phyloP scores from a whole-genome alignment of 495 filamentous ascomycete species.

The Xylaria palmicola region DNA sequence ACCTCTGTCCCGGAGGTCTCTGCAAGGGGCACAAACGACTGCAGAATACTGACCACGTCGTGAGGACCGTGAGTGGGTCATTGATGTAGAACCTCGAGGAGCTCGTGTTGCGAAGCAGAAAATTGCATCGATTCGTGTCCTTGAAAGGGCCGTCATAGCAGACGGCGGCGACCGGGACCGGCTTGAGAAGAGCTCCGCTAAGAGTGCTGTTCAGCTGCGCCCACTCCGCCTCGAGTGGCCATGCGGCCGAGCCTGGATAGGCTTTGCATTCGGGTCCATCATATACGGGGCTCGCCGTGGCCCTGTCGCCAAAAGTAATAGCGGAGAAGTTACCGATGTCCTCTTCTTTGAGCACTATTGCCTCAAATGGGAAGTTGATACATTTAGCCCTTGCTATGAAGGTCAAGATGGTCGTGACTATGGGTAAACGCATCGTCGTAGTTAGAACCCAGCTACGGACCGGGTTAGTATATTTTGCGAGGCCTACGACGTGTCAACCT shows the following conservation, averaged over 20 bases:
- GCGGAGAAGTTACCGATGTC: conserved; percentile 31
- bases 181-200: conserved; percentile 48
- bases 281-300: conserved; percentile 4
- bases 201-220: conserved; percentile 43
- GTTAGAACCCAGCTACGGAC: background rate
- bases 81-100: conserved; percentile 35
- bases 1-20: no score
- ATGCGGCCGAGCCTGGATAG: conserved; percentile 45
- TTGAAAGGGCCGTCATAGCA: conserved; percentile 52
- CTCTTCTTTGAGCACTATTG: conserved; percentile 30
- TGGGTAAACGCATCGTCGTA: conserved; percentile 8
- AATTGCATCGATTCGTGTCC: conserved; percentile 42
- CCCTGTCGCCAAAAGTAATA: conserved; percentile 31
- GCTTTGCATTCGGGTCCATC: conserved; percentile 42
- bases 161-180: conserved; percentile 49
- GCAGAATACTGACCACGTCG: conserved; percentile 40
- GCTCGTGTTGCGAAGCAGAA: conserved; percentile 20
- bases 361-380: conserved; percentile 39
- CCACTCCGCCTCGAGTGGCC: conserved; percentile 50
- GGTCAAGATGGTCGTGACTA: conserved; percentile 9
- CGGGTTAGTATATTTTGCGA: background rate
- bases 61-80: conserved; percentile 35
- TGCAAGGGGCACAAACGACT: no score
- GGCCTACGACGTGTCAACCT: background rate
- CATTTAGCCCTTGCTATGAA: conserved; percentile 4